Evolutionary conservation across 768 basidiomycete genomes (phyloP), one percentile per base, ranked within the genome.

Genomic region (Leucosporidium scottii): DNA sequence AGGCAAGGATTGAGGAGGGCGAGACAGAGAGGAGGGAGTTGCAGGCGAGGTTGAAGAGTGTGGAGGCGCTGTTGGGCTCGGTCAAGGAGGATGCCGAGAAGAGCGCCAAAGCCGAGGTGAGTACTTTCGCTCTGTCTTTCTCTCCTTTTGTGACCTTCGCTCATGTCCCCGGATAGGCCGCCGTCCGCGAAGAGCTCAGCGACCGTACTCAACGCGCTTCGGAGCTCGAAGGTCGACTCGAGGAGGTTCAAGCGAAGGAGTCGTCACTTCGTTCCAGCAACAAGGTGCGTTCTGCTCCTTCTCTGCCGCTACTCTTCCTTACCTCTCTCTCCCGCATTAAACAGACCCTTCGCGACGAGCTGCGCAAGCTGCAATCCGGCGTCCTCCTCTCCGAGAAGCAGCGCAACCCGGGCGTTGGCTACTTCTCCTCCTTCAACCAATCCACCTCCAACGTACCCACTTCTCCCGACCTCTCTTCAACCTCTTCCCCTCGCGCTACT

Each of bases 361-460:
- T 99, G 56, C 87, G 92, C 51, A 98, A 98, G 77, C 87, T 99
- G 2, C 96, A 98, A 78, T 90, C 88, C 1, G 94, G 93, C 25
- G 90, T 89, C 51, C 87, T 91, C 1, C 78, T 97, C 34, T 82
- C 97, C 31, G 94, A 98, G 75, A 84, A 86, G 57, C 91, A 93
- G 74, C 85, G 94, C 31, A 91, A 90, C 76, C 92, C 94, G 0
- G 93, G 94, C 27, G 88, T 93, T 12, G 92, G 94, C 25, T 97
- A 93, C 78, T 97, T 76, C 61, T 67, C 71, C 30, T 50, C 65
- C 25, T 72, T 71, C 59, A 58, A 44, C 13, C 13, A 58, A 30
- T 27, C 28, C 1, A 28, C 49, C 48, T 25, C n/a, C 2, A 17
- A 30, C 20, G 12, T 50, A 1, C 61, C 53, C 49, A 30, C 51